Conservation (phyloP, 2,329 filamentous ascomycete species). For the Botrytis byssoidea region DNA sequence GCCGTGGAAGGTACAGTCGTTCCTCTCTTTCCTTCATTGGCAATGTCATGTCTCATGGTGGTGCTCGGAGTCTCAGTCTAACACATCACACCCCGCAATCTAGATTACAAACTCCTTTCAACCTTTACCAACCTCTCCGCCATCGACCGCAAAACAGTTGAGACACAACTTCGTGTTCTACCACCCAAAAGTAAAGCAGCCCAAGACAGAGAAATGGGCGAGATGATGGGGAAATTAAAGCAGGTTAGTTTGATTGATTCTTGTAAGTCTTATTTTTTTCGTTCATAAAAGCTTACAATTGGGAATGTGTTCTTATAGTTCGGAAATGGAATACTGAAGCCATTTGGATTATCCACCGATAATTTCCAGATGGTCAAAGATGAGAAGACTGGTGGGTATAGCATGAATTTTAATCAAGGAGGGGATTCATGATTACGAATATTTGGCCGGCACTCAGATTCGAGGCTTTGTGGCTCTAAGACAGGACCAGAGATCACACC, state of each 20-base stretch:
- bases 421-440: slow-evolving; percentile 20
- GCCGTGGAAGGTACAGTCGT: slow-evolving; percentile 54
- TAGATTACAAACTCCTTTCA: slow-evolving; percentile 70
- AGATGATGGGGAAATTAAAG: slow-evolving; percentile 98
- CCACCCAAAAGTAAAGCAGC: slow-evolving; percentile 71
- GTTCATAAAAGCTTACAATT: slow-evolving; percentile 16
- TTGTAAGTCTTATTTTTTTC: slow-evolving; percentile 3
- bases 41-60: neutral
- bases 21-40: neutral
- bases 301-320: slow-evolving; percentile 47
- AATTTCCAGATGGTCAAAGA: slow-evolving; percentile 96
- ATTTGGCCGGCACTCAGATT: neutral
- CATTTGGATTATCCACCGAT: slow-evolving; percentile 89
- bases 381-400: slow-evolving; percentile 85
- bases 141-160: slow-evolving; percentile 67
- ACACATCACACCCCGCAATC: neutral
- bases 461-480: neutral
- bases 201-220: slow-evolving; percentile 82
- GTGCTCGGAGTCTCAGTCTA: neutral
- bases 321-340: slow-evolving; percentile 87
- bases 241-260: slow-evolving; percentile 50
- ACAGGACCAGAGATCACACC: neutral
- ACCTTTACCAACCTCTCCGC: slow-evolving; percentile 59
- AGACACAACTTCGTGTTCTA: slow-evolving; percentile 62
- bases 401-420: slow-evolving; percentile 71